Evolutionary conservation across 768 basidiomycete species (phyloP).

Genomic region (Leccinum boreale): DNA sequence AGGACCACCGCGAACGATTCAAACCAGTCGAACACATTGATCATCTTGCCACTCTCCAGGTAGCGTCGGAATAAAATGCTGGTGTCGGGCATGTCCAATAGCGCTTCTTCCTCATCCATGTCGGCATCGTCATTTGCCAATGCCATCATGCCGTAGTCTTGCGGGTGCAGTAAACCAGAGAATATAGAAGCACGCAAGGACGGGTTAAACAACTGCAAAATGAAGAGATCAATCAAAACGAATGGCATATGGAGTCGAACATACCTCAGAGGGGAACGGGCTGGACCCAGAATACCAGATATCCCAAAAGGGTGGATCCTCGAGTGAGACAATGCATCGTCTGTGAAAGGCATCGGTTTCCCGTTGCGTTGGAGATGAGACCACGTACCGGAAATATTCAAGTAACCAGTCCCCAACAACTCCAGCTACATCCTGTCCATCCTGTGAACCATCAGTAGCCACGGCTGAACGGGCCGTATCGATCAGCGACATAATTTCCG

Average conservation of each 20-base stretch:
- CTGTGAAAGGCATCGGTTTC: conserved; percentile 30
- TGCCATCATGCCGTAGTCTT: conserved; percentile 37
- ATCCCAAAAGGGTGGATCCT: conserved; percentile 57
- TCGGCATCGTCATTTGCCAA: conserved; percentile 9
- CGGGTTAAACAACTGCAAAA: conserved; percentile 61
- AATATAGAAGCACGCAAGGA: conserved; percentile 60
- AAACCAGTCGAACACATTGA: conserved; percentile 90
- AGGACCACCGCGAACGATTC: conserved; percentile 68
- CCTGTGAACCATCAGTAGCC: conserved; percentile 16
- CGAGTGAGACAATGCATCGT: conserved; percentile 41
- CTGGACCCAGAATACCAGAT: conserved; percentile 69
- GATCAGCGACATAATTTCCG: conserved; percentile 27
- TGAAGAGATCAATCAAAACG: background rate
- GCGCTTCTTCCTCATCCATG: conserved; percentile 27
- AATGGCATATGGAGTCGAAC: conserved; percentile 4
- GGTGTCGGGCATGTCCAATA: conserved; percentile 66
- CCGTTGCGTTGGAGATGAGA: background rate
- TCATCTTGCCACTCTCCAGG: conserved; percentile 73
- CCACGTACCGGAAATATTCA: conserved; percentile 47
- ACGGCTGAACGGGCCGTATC: conserved; percentile 17
- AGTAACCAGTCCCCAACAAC: conserved; percentile 48
- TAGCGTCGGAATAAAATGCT: conserved; percentile 76
- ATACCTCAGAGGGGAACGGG: conserved; percentile 67
- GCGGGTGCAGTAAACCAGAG: conserved; percentile 58
- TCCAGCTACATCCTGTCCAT: conserved; percentile 19